Evolutionary conservation across 2,329 filamentous ascomycete genomes (phyloP).

Genomic region (Alternaria rosae): DNA sequence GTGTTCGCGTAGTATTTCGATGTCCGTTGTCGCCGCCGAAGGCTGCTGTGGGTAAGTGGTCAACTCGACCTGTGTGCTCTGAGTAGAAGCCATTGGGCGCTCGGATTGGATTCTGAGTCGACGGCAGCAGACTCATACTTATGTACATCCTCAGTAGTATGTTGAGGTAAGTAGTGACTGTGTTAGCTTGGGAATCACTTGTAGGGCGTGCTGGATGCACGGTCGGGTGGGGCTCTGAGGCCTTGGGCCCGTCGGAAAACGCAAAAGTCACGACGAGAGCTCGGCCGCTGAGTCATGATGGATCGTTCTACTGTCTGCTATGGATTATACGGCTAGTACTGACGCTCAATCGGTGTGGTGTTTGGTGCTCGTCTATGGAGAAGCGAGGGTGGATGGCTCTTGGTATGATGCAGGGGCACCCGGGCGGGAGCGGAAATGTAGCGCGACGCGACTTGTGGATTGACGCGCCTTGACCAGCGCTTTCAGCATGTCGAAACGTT

Average conservation of each 20-base stretch:
- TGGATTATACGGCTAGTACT: neutral
- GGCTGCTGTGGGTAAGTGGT: constrained; percentile 18
- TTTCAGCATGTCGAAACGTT: constrained; percentile 4
- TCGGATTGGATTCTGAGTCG: neutral
- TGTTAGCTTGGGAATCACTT: constrained; percentile 12
- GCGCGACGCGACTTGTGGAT: constrained; percentile 27
- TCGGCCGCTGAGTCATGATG: neutral
- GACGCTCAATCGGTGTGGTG: neutral
- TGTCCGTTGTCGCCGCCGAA: constrained; percentile 17
- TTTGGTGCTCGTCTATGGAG: neutral
- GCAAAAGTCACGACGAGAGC: neutral
- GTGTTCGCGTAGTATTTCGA: constrained; percentile 25
- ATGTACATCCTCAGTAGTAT: neutral
- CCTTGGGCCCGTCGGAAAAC: constrained; percentile 7
- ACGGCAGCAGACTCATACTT: constrained; percentile 1
- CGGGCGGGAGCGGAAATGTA: constrained; percentile 16
- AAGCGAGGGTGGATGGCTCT: constrained; percentile 11
- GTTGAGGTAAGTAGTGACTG: neutral
- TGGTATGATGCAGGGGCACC: constrained; percentile 20
- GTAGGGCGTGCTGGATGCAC: constrained; percentile 29
- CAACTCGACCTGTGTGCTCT: constrained; percentile 23
- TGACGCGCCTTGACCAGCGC: constrained; percentile 20
- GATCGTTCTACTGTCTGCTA: neutral
- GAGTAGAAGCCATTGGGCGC: constrained; percentile 25
- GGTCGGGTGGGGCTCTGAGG: constrained; percentile 1